A percentile compares a stretch with the other conserved stretches of the same genome.
Evolutionary conservation across 192 early-diverging fungal species (phyloP).

Genomic region (Backusella circina): DNA sequence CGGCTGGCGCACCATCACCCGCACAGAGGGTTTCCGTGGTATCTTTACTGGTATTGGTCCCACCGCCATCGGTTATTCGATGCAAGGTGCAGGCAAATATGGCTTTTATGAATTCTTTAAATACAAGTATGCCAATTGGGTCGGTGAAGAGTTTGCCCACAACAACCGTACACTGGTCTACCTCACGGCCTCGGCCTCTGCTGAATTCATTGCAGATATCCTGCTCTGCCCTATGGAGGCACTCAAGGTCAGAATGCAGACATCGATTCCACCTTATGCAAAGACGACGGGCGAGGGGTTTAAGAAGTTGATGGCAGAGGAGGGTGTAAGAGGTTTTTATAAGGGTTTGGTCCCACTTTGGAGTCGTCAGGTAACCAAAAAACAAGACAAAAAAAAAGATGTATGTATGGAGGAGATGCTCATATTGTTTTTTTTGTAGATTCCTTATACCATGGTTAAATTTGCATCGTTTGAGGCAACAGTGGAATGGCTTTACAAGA

Average conservation of each 20-base stretch:
- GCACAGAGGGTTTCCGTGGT: slow-evolving; percentile 62
- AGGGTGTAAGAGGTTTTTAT: slow-evolving; percentile 70
- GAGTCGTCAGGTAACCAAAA: slow-evolving; percentile 76
- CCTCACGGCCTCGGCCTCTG: slow-evolving; percentile 70
- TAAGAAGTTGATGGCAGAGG: slow-evolving; percentile 50
- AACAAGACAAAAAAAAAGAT: not conserved
- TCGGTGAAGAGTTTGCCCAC: slow-evolving; percentile 65
- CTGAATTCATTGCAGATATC: slow-evolving; percentile 81
- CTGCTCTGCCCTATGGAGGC: slow-evolving; percentile 85
- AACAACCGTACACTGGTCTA: slow-evolving; percentile 75
- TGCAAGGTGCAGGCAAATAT: slow-evolving; percentile 86
- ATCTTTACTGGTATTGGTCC: slow-evolving; percentile 76
- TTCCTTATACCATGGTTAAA: slow-evolving; percentile 83
- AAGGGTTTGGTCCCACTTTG: slow-evolving; percentile 72
- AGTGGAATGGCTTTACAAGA: slow-evolving; percentile 64
- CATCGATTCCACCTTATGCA: slow-evolving; percentile 72
- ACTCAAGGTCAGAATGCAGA: slow-evolving; percentile 85
- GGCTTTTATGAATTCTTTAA: slow-evolving; percentile 92
- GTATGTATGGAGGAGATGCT: not conserved
- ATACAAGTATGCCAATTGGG: slow-evolving; percentile 58
- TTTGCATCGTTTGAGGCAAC: slow-evolving; percentile 82
- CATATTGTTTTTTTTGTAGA: not conserved
- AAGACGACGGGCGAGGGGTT: slow-evolving; percentile 61
- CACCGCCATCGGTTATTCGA: slow-evolving; percentile 80
- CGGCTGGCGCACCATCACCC: slow-evolving; percentile 36